A percentile compares a stretch with the other conserved stretches of the same genome.
Evolutionary conservation across 2,329 filamentous ascomycete genomes (phyloP).

Genomic region (Sclerotiophoma versabilis): DNA sequence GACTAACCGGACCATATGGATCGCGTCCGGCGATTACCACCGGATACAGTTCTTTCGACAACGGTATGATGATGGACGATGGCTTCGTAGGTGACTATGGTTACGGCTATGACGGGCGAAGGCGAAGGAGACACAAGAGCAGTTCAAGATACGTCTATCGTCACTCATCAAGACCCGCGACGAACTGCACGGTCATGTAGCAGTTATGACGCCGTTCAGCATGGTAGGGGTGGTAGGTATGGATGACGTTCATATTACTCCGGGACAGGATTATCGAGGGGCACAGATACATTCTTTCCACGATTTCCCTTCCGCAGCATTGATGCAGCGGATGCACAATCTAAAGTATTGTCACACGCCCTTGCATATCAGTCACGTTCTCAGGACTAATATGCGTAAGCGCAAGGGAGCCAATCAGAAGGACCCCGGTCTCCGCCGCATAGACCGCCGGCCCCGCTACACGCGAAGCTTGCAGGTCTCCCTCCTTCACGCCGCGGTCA

Average conservation of each 20-base stretch:
- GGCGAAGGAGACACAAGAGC: conserved; percentile 27
- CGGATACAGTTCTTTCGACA: conserved; percentile 1
- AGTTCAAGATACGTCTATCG: conserved; percentile 27
- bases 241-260: not conserved
- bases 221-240: no score
- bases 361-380: conserved; percentile 16
- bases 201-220: no score
- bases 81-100: conserved; percentile 4
- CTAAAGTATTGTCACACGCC: conserved; percentile 6
- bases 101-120: conserved; percentile 11
- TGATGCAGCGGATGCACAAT: not conserved
- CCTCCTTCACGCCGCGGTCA: conserved; percentile 20
- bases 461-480: conserved; percentile 13
- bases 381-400: conserved; percentile 12
- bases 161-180: conserved; percentile 27
- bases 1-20: conserved; percentile 29
- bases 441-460: conserved; percentile 17
- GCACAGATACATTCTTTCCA: not conserved
- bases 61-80: conserved; percentile 7
- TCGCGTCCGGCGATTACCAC: conserved; percentile 13
- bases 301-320: not conserved
- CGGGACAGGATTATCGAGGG: not conserved
- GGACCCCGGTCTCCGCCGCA: conserved; percentile 13
- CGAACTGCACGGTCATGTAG: conserved; percentile 34
- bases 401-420: conserved; percentile 11